A percentile compares a stretch with the other conserved stretches of the same genome.
Evolutionary conservation across 805 yeast genomes (phyloP).

Genomic region (Diddensiella transvaalensis): DNA sequence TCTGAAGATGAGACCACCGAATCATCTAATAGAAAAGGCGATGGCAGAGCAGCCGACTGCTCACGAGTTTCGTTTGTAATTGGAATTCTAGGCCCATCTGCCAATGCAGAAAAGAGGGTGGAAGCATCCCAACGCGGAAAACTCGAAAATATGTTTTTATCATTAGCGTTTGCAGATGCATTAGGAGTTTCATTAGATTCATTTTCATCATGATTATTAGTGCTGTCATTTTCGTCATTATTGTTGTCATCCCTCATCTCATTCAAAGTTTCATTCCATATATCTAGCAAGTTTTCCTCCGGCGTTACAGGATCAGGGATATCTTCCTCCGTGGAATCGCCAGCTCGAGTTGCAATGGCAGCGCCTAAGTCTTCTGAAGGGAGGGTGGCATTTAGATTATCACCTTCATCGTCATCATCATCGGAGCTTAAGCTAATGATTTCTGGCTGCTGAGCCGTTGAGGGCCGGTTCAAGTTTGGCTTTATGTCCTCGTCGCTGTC

Average conservation of each 20-base stretch:
- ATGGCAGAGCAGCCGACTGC: background rate
- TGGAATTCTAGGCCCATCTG: background rate
- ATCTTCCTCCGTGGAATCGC: too few relatives aligned
- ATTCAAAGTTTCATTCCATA: background rate
- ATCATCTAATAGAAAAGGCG: too few relatives aligned
- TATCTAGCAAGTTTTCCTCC: background rate
- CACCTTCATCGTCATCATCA: too few relatives aligned
- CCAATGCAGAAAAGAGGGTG: background rate
- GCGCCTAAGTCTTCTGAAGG: too few relatives aligned
- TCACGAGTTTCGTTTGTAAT: background rate
- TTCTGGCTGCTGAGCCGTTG: background rate
- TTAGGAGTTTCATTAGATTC: background rate
- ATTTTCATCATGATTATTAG: background rate
- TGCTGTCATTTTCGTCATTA: slow-evolving; percentile 1
- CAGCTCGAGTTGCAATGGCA: too few relatives aligned
- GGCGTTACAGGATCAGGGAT: background rate
- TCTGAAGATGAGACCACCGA: too few relatives aligned
- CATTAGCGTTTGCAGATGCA: background rate
- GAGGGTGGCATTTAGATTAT: too few relatives aligned
- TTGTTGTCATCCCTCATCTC: background rate
- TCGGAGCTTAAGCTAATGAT: background rate
- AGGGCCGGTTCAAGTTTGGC: background rate
- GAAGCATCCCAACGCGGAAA: slow-evolving; percentile 1
- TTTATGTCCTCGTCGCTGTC: slow-evolving; percentile 3
- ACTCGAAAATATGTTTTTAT: background rate